A percentile compares a stretch with the other conserved stretches of the same genome.
phyloP scores from a whole-genome alignment of 176 grass and related monocot genomes.

The Puya raimondii region DNA sequence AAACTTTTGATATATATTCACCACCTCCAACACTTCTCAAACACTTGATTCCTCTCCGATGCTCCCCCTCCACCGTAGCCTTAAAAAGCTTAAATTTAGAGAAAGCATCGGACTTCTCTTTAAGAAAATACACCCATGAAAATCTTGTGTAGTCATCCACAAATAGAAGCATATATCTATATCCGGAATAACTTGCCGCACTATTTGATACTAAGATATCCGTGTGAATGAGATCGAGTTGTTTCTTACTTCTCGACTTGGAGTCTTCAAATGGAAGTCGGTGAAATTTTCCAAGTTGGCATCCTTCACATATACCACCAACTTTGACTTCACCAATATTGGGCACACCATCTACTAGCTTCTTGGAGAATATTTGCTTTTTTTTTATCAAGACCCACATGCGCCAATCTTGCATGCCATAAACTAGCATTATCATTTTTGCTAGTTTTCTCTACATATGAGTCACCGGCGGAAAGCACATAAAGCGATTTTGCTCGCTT shows the following conservation, averaged over 20 bases:
- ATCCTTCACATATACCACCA: constrained; percentile 2
- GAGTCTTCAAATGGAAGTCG: background rate
- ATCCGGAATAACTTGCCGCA: background rate
- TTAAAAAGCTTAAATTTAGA: background rate
- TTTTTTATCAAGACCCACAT: background rate
- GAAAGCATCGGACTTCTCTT: background rate
- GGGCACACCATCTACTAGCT: too few species aligned
- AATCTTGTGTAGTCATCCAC: background rate
- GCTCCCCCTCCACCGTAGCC: background rate
- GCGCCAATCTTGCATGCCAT: background rate
- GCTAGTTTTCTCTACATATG: too few species aligned
- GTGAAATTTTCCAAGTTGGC: background rate
- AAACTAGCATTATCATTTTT: background rate
- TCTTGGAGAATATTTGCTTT: background rate
- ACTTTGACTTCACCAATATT: background rate
- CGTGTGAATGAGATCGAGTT: background rate
- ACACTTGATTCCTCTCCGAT: background rate
- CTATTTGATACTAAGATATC: background rate
- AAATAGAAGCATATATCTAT: background rate
- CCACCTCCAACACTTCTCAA: background rate
- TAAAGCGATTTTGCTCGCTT: too few species aligned
- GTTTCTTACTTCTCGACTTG: background rate
- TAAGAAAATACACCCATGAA: background rate
- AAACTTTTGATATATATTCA: background rate
- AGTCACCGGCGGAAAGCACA: too few species aligned